Evolutionary conservation across 768 basidiomycete genomes (phyloP).

Genomic region (Boletus subparvulus): DNA sequence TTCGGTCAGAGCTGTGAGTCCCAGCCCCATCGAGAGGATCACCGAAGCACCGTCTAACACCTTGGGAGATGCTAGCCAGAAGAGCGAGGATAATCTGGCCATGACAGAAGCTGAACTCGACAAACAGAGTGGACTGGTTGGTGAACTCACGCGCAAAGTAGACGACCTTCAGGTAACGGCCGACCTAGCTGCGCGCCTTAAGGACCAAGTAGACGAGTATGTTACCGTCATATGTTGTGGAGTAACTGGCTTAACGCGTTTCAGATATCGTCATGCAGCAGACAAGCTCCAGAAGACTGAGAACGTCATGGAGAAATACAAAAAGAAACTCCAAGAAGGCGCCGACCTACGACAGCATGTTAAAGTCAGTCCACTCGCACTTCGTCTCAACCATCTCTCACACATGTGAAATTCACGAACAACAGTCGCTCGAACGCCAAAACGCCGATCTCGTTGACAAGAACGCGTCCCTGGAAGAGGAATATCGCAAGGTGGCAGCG

Average conservation of each 20-base stretch:
- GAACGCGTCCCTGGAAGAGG: slow-evolving; percentile 89
- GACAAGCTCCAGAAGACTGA: slow-evolving; percentile 93
- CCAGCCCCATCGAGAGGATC: neutral
- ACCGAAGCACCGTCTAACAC: slow-evolving; percentile 22
- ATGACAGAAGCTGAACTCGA: slow-evolving; percentile 82
- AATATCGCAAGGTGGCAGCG: slow-evolving; percentile 81
- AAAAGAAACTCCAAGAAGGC: slow-evolving; percentile 95
- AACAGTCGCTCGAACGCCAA: slow-evolving; percentile 88
- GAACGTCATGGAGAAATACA: slow-evolving; percentile 98
- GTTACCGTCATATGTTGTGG: neutral
- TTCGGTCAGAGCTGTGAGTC: slow-evolving; percentile 83
- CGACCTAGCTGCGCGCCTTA: slow-evolving; percentile 74
- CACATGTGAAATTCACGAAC: neutral
- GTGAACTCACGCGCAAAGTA: slow-evolving; percentile 73
- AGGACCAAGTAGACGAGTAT: slow-evolving; percentile 95
- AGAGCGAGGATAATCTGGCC: slow-evolving; percentile 89
- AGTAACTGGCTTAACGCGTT: neutral
- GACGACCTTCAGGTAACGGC: slow-evolving; percentile 81
- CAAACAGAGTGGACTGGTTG: slow-evolving; percentile 64
- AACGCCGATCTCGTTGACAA: slow-evolving; percentile 90
- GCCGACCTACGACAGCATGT: slow-evolving; percentile 86
- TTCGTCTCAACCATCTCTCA: neutral
- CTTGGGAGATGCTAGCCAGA: slow-evolving; percentile 61
- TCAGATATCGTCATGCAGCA: slow-evolving; percentile 85
- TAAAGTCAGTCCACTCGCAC: slow-evolving; percentile 50